Conservation (phyloP, 2,329 filamentous ascomycete genomes). For the Rhynchosporium agropyri region DNA sequence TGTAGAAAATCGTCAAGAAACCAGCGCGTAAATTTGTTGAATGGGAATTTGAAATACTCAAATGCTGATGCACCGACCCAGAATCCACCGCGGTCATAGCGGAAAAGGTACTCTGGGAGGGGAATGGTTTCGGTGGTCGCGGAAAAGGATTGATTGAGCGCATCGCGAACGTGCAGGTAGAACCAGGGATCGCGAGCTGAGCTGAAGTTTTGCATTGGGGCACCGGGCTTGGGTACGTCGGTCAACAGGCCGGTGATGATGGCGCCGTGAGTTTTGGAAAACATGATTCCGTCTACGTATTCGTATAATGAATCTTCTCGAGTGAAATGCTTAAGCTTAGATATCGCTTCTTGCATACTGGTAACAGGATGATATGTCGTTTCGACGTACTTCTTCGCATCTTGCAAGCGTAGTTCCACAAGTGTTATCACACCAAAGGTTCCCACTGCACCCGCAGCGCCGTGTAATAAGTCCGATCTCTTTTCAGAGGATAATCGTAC, state of each 20-base stretch:
- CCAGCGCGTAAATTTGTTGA: conserved; percentile 60
- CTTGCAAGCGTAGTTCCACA: conserved; percentile 58
- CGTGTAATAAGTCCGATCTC: conserved; percentile 58
- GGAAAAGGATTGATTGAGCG: conserved; percentile 23
- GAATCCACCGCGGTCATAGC: conserved; percentile 66
- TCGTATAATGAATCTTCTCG: conserved; percentile 46
- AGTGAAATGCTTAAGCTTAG: conserved; percentile 45
- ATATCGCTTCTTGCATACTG: conserved; percentile 49
- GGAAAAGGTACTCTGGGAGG: conserved; percentile 57
- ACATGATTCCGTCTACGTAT: conserved; percentile 65
- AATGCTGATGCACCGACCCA: conserved; percentile 65
- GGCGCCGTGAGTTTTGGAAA: conserved; percentile 50
- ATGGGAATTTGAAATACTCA: conserved; percentile 61
- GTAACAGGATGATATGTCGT: conserved; percentile 54
- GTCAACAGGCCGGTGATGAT: conserved; percentile 57
- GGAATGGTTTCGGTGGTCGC: conserved; percentile 48
- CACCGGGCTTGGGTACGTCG: conserved; percentile 40
- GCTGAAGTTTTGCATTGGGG: conserved; percentile 50
- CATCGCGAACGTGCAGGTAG: conserved; percentile 61
- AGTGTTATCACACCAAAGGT: conserved; percentile 63
- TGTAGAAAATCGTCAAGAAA: conserved; percentile 63
- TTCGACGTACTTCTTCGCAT: conserved; percentile 58
- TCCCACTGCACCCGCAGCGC: conserved; percentile 61
- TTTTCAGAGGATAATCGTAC: conserved; percentile 51
- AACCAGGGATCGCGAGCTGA: conserved; percentile 63